Evolutionary conservation across 2,329 filamentous ascomycete species (phyloP).

Genomic region (Fusarium subglutinans): DNA sequence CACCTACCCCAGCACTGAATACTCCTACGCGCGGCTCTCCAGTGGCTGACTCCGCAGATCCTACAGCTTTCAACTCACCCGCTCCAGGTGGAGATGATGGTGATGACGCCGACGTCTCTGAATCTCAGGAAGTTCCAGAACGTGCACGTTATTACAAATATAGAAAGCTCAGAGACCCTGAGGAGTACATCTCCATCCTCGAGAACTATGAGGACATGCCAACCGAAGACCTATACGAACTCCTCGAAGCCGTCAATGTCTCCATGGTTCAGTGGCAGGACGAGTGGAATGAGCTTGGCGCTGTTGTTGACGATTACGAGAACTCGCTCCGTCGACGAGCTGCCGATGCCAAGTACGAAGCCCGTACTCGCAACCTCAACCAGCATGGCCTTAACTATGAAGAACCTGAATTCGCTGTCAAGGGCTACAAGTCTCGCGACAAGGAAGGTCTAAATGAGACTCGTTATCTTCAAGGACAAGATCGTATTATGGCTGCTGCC

Average conservation of each 20-base stretch:
- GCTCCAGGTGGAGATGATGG: constrained; percentile 49
- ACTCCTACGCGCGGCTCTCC: constrained; percentile 53
- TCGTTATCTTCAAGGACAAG: constrained; percentile 61
- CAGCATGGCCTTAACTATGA: constrained; percentile 55
- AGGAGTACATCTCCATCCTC: constrained; percentile 59
- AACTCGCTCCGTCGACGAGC: constrained; percentile 62
- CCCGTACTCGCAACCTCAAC: constrained; percentile 54
- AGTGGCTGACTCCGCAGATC: constrained; percentile 50
- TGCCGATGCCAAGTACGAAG: constrained; percentile 59
- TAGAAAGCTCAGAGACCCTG: constrained; percentile 60
- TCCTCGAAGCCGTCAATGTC: constrained; percentile 56
- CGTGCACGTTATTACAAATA: constrained; percentile 53
- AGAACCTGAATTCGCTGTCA: constrained; percentile 63
- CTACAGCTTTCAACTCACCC: constrained; percentile 51
- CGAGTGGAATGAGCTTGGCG: constrained; percentile 62
- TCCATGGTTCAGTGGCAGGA: constrained; percentile 62
- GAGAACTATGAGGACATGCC: constrained; percentile 61
- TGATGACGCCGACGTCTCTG: constrained; percentile 49
- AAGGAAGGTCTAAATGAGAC: constrained; percentile 56
- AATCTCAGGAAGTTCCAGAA: constrained; percentile 47
- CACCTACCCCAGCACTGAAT: constrained; percentile 50
- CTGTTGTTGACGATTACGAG: constrained; percentile 65
- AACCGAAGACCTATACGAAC: constrained; percentile 56
- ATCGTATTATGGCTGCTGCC: constrained; percentile 66
- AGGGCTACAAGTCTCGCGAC: constrained; percentile 60